Percentiles rank a stretch among this genome's conserved stretches.
These are phyloP conservation scores for Adiantum capillusveneris DNA, from an alignment of 75 land plant genomes.

Conservation along the genomic window DNA sequence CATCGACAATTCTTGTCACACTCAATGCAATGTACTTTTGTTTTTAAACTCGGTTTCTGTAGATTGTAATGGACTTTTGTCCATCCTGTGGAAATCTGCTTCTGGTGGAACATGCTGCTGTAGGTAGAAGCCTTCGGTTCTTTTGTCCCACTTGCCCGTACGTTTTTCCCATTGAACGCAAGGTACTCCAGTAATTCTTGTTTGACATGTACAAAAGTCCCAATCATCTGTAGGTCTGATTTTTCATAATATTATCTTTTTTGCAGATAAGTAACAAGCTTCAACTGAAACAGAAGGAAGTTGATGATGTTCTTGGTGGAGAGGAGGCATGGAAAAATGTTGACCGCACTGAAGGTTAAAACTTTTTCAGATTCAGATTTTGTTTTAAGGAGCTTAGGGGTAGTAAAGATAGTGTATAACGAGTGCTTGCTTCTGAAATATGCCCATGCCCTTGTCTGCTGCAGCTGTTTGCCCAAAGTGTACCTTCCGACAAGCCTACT, in stretches of 20 bases:
- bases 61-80: slow-evolving; percentile 77
- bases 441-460: neutral
- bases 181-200: slow-evolving; percentile 29
- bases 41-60: too few species aligned
- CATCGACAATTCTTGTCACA: too few species aligned
- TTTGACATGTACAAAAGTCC: too few species aligned
- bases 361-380: too few species aligned
- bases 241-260: neutral
- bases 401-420: neutral
- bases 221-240: neutral
- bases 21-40: too few species aligned
- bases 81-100: slow-evolving; percentile 56
- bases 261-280: slow-evolving; percentile 47
- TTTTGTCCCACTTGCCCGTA: slow-evolving; percentile 75
- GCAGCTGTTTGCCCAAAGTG: slow-evolving; percentile 50
- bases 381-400: too few species aligned
- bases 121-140: slow-evolving; percentile 30
- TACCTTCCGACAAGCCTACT: slow-evolving; percentile 36
- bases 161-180: slow-evolving; percentile 34
- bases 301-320: slow-evolving; percentile 42
- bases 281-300: slow-evolving; percentile 39
- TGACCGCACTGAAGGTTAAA: slow-evolving; percentile 33
- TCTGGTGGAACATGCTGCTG: slow-evolving; percentile 37
- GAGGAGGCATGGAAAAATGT: slow-evolving; percentile 48
- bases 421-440: neutral